Evolutionary conservation across 495 filamentous ascomycete genomes (phyloP), one percentile per base, ranked within the genome.

Genomic region (Hypomontagnella submonticulosa): DNA sequence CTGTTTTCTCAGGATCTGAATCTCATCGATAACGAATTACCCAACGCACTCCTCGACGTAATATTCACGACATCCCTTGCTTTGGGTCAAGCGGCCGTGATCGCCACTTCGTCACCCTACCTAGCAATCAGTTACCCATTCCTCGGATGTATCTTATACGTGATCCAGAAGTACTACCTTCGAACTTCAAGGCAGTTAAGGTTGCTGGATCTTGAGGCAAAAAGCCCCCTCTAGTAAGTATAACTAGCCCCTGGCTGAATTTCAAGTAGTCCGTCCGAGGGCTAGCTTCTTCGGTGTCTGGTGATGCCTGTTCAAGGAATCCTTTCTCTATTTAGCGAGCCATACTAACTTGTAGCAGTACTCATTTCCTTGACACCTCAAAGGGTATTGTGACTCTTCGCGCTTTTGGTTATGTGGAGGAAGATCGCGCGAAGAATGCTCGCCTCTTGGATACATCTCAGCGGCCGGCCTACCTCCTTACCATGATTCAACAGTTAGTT

Each of bases 141-240:
- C 44, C 11, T 75, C 7, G 32, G 62, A 12, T 19, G 73, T 30
- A 66, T 79, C 1, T 49, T 86, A 7, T 88, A 82, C 62, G 47
- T 80, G 13, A 77, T 88, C 9, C 85, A 89, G 65, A 84, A 83
- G 52, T 78, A 81, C 43, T 89, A 89, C 60, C 77, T 89, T 20
- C 81, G 83, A n/a, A 89, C 86, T 2, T 87, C 84, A 1, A 79
- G 85, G 4, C 86, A 87, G 61, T 67, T 89, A 11, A 79, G 86
- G 34, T 76, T 85, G 43, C 71, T 89, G 20, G 85, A 88, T 18
- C 75, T 88, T 4, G 86, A 89, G 70, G 79, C 83, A 18, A 87
- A 87, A 68, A 79, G 61, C n/a, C 71, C 64, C 10, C 44, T 67
- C 0, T 70, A 62, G 64, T 61, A 63, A 61, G 59, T 54, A 36